Conservation (phyloP, 2,329 filamentous ascomycete species). For the Emmonsiellopsis sp. region DNA sequence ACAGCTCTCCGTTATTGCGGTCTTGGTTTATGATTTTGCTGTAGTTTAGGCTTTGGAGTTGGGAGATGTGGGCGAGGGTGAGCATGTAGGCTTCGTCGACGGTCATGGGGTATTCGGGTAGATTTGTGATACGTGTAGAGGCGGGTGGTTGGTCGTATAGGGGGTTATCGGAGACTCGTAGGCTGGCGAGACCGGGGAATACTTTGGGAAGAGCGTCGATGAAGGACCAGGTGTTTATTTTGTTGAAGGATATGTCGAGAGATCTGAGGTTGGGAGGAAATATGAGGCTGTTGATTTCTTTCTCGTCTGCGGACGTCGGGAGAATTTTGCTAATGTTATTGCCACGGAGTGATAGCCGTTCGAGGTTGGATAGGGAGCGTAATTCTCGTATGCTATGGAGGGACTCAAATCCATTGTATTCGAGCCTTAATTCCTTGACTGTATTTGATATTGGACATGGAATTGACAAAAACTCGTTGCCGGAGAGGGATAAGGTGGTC, state of each 20-base stretch:
- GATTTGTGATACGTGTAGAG: conserved; percentile 28
- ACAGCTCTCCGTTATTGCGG: conserved; percentile 79
- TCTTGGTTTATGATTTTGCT: conserved; percentile 60
- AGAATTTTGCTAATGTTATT: conserved; percentile 54
- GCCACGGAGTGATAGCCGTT: conserved; percentile 56
- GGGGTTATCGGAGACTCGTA: conserved; percentile 80
- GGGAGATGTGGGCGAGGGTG: conserved; percentile 63
- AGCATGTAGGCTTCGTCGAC: conserved; percentile 85
- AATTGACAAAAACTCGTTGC: conserved; percentile 26
- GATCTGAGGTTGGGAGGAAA: conserved; percentile 51
- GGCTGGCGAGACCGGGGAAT: conserved; percentile 63
- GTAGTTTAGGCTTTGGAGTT: conserved; percentile 52
- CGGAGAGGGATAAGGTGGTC: conserved; percentile 24
- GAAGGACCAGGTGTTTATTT: conserved; percentile 60
- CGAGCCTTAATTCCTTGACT: conserved; percentile 39
- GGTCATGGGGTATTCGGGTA: conserved; percentile 30
- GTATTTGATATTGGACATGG: conserved; percentile 20
- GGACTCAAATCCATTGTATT: conserved; percentile 37
- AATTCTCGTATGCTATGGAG: conserved; percentile 36
- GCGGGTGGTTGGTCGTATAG: conserved; percentile 52
- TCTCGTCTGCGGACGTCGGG: conserved; percentile 17
- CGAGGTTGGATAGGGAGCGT: conserved; percentile 42
- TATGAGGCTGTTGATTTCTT: conserved; percentile 28
- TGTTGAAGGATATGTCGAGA: conserved; percentile 66
- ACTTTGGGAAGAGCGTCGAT: conserved; percentile 56